Percentiles rank a stretch among this genome's conserved stretches.
Evolutionary conservation across 2,329 filamentous ascomycete genomes (phyloP).

Genomic region (Lojkania enalia): DNA sequence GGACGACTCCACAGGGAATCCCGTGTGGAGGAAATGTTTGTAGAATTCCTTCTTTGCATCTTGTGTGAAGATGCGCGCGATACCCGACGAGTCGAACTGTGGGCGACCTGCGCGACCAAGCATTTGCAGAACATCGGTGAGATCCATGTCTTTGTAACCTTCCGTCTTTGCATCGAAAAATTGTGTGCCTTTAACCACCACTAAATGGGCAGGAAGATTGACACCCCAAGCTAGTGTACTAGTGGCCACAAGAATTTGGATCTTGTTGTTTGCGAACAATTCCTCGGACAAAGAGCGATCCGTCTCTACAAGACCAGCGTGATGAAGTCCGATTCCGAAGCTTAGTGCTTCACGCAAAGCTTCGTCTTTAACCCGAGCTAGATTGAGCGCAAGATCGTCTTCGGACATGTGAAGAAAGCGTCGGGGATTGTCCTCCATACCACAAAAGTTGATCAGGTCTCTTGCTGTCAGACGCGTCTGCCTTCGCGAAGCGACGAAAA

Average conservation of each 20-base stretch:
- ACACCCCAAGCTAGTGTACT: conserved; percentile 98
- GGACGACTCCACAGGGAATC: conserved; percentile 95
- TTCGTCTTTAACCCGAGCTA: conserved; percentile 90
- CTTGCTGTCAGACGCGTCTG: conserved; percentile 95
- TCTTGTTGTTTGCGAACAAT: conserved; percentile 95
- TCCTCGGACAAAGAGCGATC: conserved; percentile 92
- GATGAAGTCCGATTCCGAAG: conserved; percentile 95
- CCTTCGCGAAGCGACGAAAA: conserved; percentile 93
- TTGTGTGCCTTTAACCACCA: conserved; percentile 97
- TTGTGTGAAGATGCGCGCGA: conserved; percentile 96
- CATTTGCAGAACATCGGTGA: conserved; percentile 98
- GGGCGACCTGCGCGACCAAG: conserved; percentile 91
- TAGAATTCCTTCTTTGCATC: conserved; percentile 99
- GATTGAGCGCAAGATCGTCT: conserved; percentile 85
- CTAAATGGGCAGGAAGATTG: conserved; percentile 92
- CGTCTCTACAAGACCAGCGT: conserved; percentile 93
- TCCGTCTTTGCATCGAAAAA: conserved; percentile 98
- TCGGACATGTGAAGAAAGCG: conserved; percentile 93
- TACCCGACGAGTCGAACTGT: conserved; percentile 94
- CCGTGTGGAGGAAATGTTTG: conserved; percentile 97
- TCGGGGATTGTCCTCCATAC: conserved; percentile 96
- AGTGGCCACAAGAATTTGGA: conserved; percentile 93
- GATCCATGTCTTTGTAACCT: conserved; percentile 97
- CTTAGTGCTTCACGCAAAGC: conserved; percentile 90
- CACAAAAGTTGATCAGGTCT: conserved; percentile 95